These are phyloP conservation scores for Neofusicoccum kwambonambiense DNA, from an alignment of 2,329 filamentous ascomycete species.

Conservation along the genomic window DNA sequence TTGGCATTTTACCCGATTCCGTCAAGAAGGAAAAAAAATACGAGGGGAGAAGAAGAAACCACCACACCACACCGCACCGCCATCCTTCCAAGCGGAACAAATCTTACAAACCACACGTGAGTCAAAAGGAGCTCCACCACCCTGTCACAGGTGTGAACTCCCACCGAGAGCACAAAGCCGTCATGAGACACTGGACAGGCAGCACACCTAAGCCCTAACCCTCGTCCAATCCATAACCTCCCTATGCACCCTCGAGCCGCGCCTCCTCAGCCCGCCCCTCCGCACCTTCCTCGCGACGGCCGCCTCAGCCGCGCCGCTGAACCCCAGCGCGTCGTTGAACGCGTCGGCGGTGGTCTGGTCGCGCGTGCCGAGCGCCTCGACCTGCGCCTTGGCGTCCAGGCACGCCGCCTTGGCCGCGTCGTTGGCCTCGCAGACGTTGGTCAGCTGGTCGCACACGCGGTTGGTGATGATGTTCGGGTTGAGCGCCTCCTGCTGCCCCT, in stretches of 20 bases:
- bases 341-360: constrained; percentile 42
- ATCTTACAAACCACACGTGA: no score
- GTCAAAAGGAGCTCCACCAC: no score
- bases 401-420: constrained; percentile 58
- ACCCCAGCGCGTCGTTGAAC: constrained; percentile 42
- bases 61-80: no score
- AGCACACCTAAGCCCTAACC: not conserved
- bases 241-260: not conserved
- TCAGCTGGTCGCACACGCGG: constrained; percentile 68
- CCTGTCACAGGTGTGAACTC: no score
- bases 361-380: constrained; percentile 44
- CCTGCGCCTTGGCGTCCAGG: constrained; percentile 52
- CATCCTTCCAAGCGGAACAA: no score
- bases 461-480: constrained; percentile 75
- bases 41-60: no score
- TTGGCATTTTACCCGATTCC: no score
- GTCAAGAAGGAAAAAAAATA: no score
- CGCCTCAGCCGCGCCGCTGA: constrained; percentile 21
- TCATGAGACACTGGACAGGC: no score
- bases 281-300: not conserved
- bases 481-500: constrained; percentile 65
- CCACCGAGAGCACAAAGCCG: no score
- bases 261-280: not conserved
- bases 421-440: constrained; percentile 65
- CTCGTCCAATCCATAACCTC: not conserved